Conservation (phyloP, 495 filamentous ascomycete genomes). For the Evernia prunastri region DNA sequence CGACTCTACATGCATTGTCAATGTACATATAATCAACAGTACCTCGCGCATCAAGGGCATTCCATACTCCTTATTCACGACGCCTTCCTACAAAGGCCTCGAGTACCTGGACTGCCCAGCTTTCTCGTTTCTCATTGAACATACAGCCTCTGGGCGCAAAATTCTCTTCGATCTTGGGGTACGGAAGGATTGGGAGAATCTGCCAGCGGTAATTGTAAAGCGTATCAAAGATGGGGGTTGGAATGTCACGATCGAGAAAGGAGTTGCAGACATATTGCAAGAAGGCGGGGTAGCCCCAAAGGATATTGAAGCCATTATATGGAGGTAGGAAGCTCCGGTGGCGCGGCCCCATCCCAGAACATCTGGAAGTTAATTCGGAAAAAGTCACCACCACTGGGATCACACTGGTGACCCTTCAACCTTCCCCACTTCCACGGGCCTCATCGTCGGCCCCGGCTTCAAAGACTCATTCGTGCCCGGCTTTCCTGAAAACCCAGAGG, state of each 20-base stretch:
- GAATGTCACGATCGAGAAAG: slow-evolving; percentile 37
- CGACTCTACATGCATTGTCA: slow-evolving; percentile 39
- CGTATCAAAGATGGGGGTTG: slow-evolving; percentile 30
- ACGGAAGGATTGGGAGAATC: slow-evolving; percentile 45
- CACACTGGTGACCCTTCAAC: slow-evolving; percentile 29
- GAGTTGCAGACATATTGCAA: slow-evolving; percentile 46
- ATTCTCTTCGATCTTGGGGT: slow-evolving; percentile 55
- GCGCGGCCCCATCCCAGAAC: slow-evolving; percentile 26
- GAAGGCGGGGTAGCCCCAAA: slow-evolving; percentile 40
- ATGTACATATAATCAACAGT: slow-evolving; percentile 49
- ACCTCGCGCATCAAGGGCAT: slow-evolving; percentile 35
- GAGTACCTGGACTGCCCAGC: slow-evolving; percentile 28
- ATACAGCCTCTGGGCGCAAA: slow-evolving; percentile 34
- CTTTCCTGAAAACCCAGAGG: slow-evolving; percentile 24
- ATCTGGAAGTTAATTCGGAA: slow-evolving; percentile 6
- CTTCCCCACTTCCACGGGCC: slow-evolving; percentile 29
- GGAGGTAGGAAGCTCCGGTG: slow-evolving; percentile 20
- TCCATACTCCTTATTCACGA: slow-evolving; percentile 30
- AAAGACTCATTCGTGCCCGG: slow-evolving; percentile 27
- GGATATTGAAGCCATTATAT: slow-evolving; percentile 27
- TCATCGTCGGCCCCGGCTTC: slow-evolving; percentile 33
- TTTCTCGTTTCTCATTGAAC: slow-evolving; percentile 52
- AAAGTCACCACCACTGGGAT: slow-evolving; percentile 46
- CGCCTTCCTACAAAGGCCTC: slow-evolving; percentile 38
- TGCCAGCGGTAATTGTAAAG: slow-evolving; percentile 38